phyloP scores from a whole-genome alignment of 345 rosid genomes.

The Hibiscus trionum region DNA sequence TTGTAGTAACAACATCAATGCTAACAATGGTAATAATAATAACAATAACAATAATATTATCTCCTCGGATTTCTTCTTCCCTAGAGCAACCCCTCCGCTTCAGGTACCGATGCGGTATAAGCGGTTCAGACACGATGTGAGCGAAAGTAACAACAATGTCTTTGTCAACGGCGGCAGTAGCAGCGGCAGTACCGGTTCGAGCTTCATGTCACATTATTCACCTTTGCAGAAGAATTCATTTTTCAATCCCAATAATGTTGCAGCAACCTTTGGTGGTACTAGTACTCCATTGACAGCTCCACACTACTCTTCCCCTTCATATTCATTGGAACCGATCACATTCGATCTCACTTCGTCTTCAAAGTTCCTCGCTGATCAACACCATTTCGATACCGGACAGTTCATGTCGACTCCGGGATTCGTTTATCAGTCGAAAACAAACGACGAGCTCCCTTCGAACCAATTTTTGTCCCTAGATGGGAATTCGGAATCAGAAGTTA shows the following conservation, averaged over 20 bases:
- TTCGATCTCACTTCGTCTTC: conserved; percentile 11
- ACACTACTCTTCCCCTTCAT: conserved; percentile 13
- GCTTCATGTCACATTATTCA: conserved; percentile 26
- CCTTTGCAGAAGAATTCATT: conserved; percentile 19
- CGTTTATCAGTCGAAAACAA: conserved; percentile 31
- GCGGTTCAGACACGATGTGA: conserved; percentile 12
- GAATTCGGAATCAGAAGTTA: conserved; percentile 19
- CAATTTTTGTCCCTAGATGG: conserved; percentile 33
- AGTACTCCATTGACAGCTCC: conserved; percentile 14
- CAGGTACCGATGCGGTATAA: conserved; percentile 38
- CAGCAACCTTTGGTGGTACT: neutral
- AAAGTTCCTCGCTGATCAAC: conserved; percentile 11
- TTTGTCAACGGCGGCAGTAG: neutral
- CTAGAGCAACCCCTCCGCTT: conserved; percentile 45
- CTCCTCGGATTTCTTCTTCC: conserved; percentile 20
- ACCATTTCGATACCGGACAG: conserved; percentile 26
- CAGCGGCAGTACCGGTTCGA: neutral
- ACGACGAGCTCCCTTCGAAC: conserved; percentile 58
- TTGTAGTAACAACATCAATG: neutral
- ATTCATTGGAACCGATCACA: conserved; percentile 17
- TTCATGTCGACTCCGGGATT: conserved; percentile 18
- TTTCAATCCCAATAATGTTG: conserved; percentile 17
- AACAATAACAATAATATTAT: neutral
- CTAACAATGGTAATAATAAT: neutral
- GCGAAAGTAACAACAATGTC: neutral